Conservation (phyloP, 306 rosid species). For the Vachellia pachyceras region DNA sequence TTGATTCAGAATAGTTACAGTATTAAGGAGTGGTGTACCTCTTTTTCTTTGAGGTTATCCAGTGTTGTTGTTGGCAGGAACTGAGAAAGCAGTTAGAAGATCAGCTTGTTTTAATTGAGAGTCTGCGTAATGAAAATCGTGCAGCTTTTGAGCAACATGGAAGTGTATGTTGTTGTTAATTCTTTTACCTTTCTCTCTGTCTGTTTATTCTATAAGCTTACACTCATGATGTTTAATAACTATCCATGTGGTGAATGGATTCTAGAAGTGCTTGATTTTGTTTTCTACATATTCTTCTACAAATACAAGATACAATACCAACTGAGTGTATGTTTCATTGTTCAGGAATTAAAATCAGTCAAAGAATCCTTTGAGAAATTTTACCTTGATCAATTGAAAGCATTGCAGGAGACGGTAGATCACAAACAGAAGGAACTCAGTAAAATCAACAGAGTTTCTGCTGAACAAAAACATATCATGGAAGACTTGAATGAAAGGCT, state of each 20-base stretch:
- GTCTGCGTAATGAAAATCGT: conserved; percentile 66
- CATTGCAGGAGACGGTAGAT: conserved; percentile 65
- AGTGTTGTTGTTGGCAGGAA: conserved; percentile 59
- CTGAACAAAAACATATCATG: conserved; percentile 75
- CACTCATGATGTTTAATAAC: conserved; percentile 15
- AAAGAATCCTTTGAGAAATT: conserved; percentile 67
- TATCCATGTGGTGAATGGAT: conserved; percentile 25
- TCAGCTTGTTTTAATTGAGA: conserved; percentile 73
- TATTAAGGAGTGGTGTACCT: background rate
- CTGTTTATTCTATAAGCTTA: conserved; percentile 13
- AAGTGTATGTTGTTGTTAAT: conserved; percentile 58
- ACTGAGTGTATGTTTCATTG: conserved; percentile 23
- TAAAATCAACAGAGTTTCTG: conserved; percentile 60
- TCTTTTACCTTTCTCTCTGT: background rate
- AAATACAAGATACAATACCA: conserved; percentile 5
- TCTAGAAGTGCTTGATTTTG: conserved; percentile 13
- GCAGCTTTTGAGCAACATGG: conserved; percentile 65
- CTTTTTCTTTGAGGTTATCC: conserved; percentile 9
- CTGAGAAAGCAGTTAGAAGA: conserved; percentile 92
- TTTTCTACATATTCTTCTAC: conserved; percentile 29
- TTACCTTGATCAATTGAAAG: conserved; percentile 68
- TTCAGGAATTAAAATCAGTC: conserved; percentile 77
- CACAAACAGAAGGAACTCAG: conserved; percentile 71
- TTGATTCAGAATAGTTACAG: conserved; percentile 31
- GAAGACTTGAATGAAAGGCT: conserved; percentile 89